Percentiles rank a stretch among this genome's conserved stretches.
phyloP scores from a whole-genome alignment of 108 stramenopile genomes.

The Skeletonema menzelii region DNA sequence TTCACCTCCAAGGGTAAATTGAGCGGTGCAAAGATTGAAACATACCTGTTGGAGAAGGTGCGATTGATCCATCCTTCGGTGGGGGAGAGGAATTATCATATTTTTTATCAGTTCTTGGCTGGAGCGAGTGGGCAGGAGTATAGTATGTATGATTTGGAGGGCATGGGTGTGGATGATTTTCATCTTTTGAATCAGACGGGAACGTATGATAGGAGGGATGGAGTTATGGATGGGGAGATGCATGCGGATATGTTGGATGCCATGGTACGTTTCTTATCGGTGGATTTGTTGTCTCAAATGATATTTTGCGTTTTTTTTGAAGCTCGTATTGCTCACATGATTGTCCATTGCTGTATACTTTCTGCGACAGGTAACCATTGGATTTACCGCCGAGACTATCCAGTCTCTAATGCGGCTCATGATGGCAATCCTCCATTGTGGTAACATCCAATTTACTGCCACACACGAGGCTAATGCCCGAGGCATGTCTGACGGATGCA shows the following conservation, averaged over 20 bases:
- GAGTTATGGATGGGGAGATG: conserved; percentile 79
- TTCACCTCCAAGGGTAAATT: conserved; percentile 83
- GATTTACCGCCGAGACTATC: conserved; percentile 63
- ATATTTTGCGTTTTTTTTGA: not conserved
- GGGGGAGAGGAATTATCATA: conserved; percentile 90
- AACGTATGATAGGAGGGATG: conserved; percentile 83
- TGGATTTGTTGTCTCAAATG: not conserved
- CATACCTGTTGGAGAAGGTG: conserved; percentile 96
- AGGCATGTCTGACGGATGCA: conserved; percentile 61
- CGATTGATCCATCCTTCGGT: conserved; percentile 67
- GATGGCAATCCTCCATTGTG: conserved; percentile 73
- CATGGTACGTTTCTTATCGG: conserved; percentile 56
- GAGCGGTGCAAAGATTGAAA: conserved; percentile 87
- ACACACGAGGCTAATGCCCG: conserved; percentile 41
- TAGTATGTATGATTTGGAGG: conserved; percentile 46
- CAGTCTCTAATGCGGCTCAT: conserved; percentile 76
- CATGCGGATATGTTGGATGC: conserved; percentile 81
- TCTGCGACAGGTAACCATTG: conserved; percentile 64
- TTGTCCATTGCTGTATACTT: not conserved
- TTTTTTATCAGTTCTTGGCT: conserved; percentile 89
- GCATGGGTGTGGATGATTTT: conserved; percentile 61
- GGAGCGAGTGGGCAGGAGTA: conserved; percentile 62
- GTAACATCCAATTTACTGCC: conserved; percentile 83
- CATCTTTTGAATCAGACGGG: conserved; percentile 64
- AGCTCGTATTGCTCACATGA: not conserved